Conservation (phyloP, 108 stramenopile species). For the Nannochloropsis oceanica region DNA sequence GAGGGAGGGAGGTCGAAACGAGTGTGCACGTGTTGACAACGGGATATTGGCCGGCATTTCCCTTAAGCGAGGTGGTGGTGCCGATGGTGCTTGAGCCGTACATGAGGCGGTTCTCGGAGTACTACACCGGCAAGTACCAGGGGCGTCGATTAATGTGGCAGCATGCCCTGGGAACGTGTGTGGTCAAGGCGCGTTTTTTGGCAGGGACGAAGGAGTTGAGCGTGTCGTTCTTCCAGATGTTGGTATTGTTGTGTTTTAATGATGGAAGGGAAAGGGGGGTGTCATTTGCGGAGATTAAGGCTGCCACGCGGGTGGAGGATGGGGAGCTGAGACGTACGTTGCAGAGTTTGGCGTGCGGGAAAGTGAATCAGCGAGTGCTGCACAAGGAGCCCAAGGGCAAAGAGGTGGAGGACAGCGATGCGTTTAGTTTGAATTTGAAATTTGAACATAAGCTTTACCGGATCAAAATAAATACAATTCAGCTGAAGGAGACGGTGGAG, state of each 20-base stretch:
- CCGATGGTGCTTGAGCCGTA: constrained; percentile 45
- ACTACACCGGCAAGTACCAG: constrained; percentile 76
- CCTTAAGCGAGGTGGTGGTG: constrained; percentile 45
- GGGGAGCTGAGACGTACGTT: constrained; percentile 67
- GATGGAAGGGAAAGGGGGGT: constrained; percentile 19
- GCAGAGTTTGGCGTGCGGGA: constrained; percentile 62
- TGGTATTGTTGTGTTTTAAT: constrained; percentile 78
- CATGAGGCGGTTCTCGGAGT: constrained; percentile 49
- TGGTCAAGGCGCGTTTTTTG: constrained; percentile 43
- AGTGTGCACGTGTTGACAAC: constrained; percentile 78
- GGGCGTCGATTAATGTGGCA: constrained; percentile 92
- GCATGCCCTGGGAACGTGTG: constrained; percentile 65
- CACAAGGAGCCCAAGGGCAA: constrained; percentile 41
- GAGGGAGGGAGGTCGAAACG: constrained; percentile 22
- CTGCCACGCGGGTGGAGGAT: constrained; percentile 65
- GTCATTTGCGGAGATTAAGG: constrained; percentile 51
- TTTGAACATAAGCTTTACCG: constrained; percentile 69
- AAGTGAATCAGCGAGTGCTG: constrained; percentile 28
- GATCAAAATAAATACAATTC: constrained; percentile 84
- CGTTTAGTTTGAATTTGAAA: constrained; percentile 54
- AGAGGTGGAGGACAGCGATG: constrained; percentile 56
- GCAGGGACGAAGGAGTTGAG: constrained; percentile 49
- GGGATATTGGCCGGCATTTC: constrained; percentile 91
- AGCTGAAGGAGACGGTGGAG: constrained; percentile 72
- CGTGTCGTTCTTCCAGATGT: constrained; percentile 74